Evolutionary conservation across 1,284 basidiomycete species (phyloP), one percentile per base, ranked within the genome.

Genomic region (Melampsora americana): DNA sequence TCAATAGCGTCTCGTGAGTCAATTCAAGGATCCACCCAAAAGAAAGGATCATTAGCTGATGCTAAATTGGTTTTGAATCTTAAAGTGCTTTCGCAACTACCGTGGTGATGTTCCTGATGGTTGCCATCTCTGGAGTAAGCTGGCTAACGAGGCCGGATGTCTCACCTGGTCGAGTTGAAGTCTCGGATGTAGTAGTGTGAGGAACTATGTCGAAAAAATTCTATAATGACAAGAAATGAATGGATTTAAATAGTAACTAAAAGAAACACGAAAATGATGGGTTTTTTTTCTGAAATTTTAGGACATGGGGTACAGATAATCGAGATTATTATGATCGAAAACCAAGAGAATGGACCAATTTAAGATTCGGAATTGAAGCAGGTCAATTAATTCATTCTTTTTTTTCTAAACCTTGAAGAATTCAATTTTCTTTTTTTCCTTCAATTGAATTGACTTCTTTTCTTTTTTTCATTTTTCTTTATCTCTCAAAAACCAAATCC

Each of bases 181-280:
- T 73, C 12, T 73, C 71, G 20, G 64, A 73, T 56, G 71, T 73
- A 50, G 71, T 66, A 56, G 71, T 73, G 71, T 73, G 28, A 66
- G 42, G 9, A 20, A 42, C 53, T 59, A 32, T 53, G 20, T 14
- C 46, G 4, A 3, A 59, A 59, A 14, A 56, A 56, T 56, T 23
- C 20, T 23, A n/a, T 59, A 59, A 12, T n/a, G 28, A 59, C 1
- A 1, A 23, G 28, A 59, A n/a, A 64, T 30, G 6, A 23, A 44
- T 14, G 42, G 16, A 44, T 11, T 44, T 3, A 35, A 35, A 44
- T 44, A 14, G 28, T 59, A 16, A n/a, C 14, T 23, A 23, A 23
- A 28, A n/a, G 5, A n/a, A 1, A 20, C n/a, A 23, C 9, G 16
- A 56, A n/a, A n/a, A n/a, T n/a, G n/a, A n/a, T n/a, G n/a, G n/a